Base-by-base conservation (phyloP, 2,329 filamentous ascomycete genomes). In the Sclerotinia spermophila region DNA sequence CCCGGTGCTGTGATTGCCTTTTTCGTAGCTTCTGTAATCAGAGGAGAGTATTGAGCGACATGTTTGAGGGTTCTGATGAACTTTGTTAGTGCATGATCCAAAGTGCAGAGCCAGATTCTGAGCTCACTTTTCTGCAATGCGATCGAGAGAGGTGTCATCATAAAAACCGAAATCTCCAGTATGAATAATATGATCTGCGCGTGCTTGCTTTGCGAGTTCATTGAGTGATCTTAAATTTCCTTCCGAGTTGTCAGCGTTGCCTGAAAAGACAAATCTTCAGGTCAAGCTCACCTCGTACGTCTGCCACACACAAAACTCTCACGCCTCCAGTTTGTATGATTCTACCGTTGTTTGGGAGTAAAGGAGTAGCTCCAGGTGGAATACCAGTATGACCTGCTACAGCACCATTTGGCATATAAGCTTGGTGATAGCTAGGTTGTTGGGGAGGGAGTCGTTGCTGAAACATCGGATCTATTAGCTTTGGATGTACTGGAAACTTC, bases 91-190 rank as follows among this genome's bases (percentile, higher is more conserved):
- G 75, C 67, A 70, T 73, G 71, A 73, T 72, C 51, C 56, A 70
- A 38, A 48, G 27, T 48, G 15, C 19, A 68, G 48, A 70, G 55
- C 58, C 48, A 56, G 59, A 33, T 59, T 40, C 48, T 48, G 42
- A 58, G 72, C 90, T 84, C 83, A 97, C 93, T 99, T 99, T 82
- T 99, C 96, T 55, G 96, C 96, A 84, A 99, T 98, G 79, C 96
- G 91, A 79, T 98, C 95, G 76, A 99, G 85, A 48, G 96, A 99
- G 69, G 91, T 93, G 78, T 97, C 92, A 82, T 99, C 96, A 84
- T 99, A 99, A 84, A 99, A 99, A 74, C 96, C 96, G 81, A 99
- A 99, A 82, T 99, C 96, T 81, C 96, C 96, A 30, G 96, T 99
- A 83, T 99, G 96, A 79, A 99, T 94, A 82, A 99, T 97, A 84